Evolutionary conservation across 2,329 filamentous ascomycete species (phyloP).

Genomic region (Stachybotrys chlorohalonatus): DNA sequence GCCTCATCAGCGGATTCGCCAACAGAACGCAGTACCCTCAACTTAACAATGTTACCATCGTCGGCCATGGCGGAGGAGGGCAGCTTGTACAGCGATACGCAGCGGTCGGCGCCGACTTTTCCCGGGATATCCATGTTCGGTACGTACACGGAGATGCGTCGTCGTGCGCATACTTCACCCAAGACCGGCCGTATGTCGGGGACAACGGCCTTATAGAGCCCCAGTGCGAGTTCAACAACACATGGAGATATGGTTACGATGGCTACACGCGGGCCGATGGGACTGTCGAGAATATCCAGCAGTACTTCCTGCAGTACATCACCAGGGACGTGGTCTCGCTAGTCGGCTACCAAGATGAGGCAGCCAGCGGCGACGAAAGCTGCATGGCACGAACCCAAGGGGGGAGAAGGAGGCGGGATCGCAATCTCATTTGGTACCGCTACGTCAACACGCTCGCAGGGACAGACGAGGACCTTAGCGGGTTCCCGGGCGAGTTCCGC

Average conservation of each 20-base stretch:
- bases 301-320: neutral
- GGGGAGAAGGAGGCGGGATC: constrained; percentile 1
- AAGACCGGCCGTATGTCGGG: constrained; percentile 1
- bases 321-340: neutral
- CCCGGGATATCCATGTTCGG: constrained; percentile 3
- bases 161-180: constrained; percentile 5
- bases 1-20: constrained; percentile 1
- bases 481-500: neutral
- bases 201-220: neutral
- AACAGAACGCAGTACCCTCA: constrained; percentile 1
- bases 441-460: constrained; percentile 3
- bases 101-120: neutral
- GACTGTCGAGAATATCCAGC: neutral
- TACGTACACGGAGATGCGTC: constrained; percentile 6
- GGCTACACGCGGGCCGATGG: neutral
- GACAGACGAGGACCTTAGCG: neutral
- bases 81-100: constrained; percentile 5
- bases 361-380: neutral
- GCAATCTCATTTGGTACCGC: constrained; percentile 4
- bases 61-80: constrained; percentile 6
- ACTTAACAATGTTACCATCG: constrained; percentile 4
- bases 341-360: neutral
- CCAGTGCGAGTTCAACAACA: neutral
- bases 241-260: constrained; percentile 3
- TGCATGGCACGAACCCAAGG: constrained; percentile 4